A percentile compares a stretch with the other conserved stretches of the same genome.
Evolutionary conservation across 495 filamentous ascomycete genomes (phyloP).

Genomic region (Annulohypoxylon moriforme): DNA sequence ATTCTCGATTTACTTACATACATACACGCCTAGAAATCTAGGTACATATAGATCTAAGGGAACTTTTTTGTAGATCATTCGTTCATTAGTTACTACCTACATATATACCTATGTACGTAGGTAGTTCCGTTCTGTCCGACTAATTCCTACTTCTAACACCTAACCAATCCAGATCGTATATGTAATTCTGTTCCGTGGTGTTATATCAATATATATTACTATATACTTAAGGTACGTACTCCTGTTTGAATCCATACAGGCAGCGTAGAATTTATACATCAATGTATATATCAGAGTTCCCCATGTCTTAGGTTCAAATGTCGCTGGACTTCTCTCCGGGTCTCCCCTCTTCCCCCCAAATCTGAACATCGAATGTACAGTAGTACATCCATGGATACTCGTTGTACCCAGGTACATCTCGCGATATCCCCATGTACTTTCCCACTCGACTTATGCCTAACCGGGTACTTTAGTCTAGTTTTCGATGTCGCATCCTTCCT

Average conservation of each 20-base stretch:
- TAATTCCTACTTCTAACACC: neutral
- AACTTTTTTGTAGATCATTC: neutral
- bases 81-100: neutral
- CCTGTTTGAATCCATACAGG: too few relatives aligned
- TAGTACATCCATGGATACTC: neutral
- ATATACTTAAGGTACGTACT: neutral
- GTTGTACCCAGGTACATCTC: neutral
- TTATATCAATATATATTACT: constrained; percentile 17
- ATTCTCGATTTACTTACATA: constrained; percentile 7
- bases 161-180: constrained; percentile 23
- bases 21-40: constrained; percentile 4
- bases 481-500: constrained; percentile 18
- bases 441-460: constrained; percentile 26
- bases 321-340: constrained; percentile 23
- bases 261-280: neutral
- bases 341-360: neutral
- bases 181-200: constrained; percentile 12
- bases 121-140: neutral
- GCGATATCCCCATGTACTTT: constrained; percentile 11
- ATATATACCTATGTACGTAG: too few relatives aligned
- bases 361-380: neutral
- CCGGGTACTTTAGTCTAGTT: constrained; percentile 22
- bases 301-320: constrained; percentile 13
- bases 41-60: neutral
- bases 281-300: neutral